A percentile compares a stretch with the other conserved stretches of the same genome.
phyloP scores from a whole-genome alignment of 1,284 basidiomycete species.

The Cutaneotrichosporon cavernicola region DNA sequence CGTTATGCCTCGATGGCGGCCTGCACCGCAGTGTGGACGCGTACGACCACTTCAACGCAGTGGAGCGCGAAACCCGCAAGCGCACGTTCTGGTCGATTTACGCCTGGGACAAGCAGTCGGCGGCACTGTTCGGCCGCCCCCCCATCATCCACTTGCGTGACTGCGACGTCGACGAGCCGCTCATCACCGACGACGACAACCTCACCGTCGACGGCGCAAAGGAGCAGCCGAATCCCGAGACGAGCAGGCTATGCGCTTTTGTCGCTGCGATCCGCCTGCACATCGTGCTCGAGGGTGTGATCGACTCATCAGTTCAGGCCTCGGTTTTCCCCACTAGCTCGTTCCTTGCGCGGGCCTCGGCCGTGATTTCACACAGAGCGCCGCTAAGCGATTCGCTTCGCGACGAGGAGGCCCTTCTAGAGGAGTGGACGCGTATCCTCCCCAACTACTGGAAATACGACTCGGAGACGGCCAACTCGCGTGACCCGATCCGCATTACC shows the following conservation, averaged over 20 bases:
- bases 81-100: slow-evolving; percentile 90
- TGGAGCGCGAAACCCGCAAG: slow-evolving; percentile 82
- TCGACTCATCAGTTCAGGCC: slow-evolving; percentile 57
- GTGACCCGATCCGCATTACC: slow-evolving; percentile 80
- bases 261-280: slow-evolving; percentile 70
- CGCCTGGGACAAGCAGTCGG: slow-evolving; percentile 81
- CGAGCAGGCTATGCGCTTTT: slow-evolving; percentile 75
- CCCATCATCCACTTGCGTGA: slow-evolving; percentile 78
- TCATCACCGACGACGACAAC: slow-evolving; percentile 81
- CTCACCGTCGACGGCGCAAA: slow-evolving; percentile 70
- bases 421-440: slow-evolving; percentile 70
- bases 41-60: slow-evolving; percentile 82
- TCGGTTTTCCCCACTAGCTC: slow-evolving; percentile 51
- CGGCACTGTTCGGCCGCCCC: slow-evolving; percentile 79
- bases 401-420: slow-evolving; percentile 74
- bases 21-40: slow-evolving; percentile 79
- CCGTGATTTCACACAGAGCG: slow-evolving; percentile 49
- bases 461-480: slow-evolving; percentile 73
- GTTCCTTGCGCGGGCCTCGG: slow-evolving; percentile 53
- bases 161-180: slow-evolving; percentile 79
- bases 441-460: slow-evolving; percentile 76
- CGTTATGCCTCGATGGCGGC: slow-evolving; percentile 76
- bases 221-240: slow-evolving; percentile 65
- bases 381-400: slow-evolving; percentile 62
- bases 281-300: slow-evolving; percentile 70